Evolutionary conservation across 176 grass and related monocot genomes (phyloP), one percentile per base, ranked within the genome.

Genomic region (Microstegium vimineum): DNA sequence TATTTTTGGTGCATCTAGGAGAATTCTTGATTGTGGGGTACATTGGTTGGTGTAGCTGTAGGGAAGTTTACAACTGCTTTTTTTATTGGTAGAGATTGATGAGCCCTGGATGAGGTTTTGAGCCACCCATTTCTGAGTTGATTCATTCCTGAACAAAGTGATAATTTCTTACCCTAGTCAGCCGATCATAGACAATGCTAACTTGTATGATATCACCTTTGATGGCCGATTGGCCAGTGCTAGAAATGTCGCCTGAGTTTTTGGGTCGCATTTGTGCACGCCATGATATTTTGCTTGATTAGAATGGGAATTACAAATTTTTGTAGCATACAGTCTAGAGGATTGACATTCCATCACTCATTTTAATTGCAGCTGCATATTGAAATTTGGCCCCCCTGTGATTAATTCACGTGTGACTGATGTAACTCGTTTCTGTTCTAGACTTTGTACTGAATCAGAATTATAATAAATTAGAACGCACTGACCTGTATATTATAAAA

Each of bases 131-230:
- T 86, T 66, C 26, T 40, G 10, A 32, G 35, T 43, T 81, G 23
- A 71, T 60, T 71, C 51, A 8, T 78, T 18, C 1, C 7, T 68
- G 26, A 23, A 12, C 49, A 60, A 32, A 67, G 41, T 46, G 35
- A 15, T 75, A 36, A 73, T 65, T 85, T 52, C 11, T 7, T 61
- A 30, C 56, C 57, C 27, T 82, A 72, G 43, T 82, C 71, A 43
- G 20, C 15, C 1, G 30, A 40, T 76, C 32, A 63, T 54, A 67
- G 76, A 15, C 10, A 5, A 54, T 30, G 11, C 31, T 32, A 36
- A 30, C 45, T 33, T 51, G 22, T 56, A 1, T 37, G 54, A 71
- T 81, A 54, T 75, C 34, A 23, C 35, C 13, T 76, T 22, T 37
- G 64, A 27, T 81, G 36, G 1, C 8, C 12, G 1, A 8, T 69